A percentile compares a stretch with the other conserved stretches of the same genome.
Conservation (phyloP, 2,329 filamentous ascomycete genomes). For the Aureobasidium lini region DNA sequence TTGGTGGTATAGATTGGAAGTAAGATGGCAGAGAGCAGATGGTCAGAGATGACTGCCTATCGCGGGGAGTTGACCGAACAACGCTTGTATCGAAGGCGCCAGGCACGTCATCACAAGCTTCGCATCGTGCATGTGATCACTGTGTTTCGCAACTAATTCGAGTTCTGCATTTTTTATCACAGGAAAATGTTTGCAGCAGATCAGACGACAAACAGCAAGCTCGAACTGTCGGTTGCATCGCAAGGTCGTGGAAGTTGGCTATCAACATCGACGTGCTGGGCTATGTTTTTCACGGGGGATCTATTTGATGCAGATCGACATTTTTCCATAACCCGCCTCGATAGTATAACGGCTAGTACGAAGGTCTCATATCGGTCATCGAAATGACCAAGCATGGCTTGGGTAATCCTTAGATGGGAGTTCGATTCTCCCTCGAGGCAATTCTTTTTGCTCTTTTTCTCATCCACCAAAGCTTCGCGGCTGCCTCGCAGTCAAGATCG, state of each 20-base stretch:
- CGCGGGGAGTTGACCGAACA: slow-evolving; percentile 10
- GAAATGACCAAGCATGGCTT: slow-evolving; percentile 11
- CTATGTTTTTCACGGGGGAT: no score
- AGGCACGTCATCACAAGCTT: slow-evolving; percentile 1
- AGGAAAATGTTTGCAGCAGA: no score
- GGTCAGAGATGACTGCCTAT: background rate
- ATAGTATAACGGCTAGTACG: slow-evolving; percentile 12
- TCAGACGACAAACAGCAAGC: no score
- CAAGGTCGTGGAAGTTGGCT: no score
- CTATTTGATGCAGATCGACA: background rate
- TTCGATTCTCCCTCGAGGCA: slow-evolving; percentile 14
- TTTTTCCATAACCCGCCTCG: slow-evolving; percentile 1
- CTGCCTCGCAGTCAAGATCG: background rate
- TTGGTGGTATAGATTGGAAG: background rate
- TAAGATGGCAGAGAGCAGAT: background rate
- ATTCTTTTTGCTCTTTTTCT: background rate
- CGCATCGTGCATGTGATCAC: background rate
- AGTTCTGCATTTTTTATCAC: background rate
- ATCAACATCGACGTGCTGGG: background rate
- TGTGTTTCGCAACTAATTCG: background rate
- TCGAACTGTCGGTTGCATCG: no score
- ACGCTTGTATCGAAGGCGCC: slow-evolving; percentile 12
- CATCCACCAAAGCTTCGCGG: no score
- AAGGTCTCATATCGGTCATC: slow-evolving; percentile 12
- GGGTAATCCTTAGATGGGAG: slow-evolving; percentile 12